A percentile compares a stretch with the other conserved stretches of the same genome.
These are phyloP conservation scores for Ophiorrhiza pumila DNA, from an alignment of 257 asterid species.

Conservation along the genomic window DNA sequence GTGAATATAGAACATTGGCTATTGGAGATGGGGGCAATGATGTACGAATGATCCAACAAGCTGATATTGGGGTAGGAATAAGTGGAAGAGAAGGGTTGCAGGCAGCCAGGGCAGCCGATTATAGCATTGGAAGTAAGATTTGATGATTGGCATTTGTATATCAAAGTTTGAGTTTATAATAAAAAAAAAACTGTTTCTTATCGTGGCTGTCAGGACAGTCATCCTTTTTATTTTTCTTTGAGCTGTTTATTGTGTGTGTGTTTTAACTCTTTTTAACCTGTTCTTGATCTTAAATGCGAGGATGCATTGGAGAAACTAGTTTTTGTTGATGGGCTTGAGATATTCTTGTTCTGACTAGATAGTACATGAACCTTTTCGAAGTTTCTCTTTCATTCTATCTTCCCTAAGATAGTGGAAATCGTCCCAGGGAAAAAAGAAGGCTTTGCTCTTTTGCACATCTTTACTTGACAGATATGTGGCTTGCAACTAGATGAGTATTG, in stretches of 20 bases:
- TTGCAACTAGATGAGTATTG: neutral
- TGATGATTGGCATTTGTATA: neutral
- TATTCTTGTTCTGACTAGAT: neutral
- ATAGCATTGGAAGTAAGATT: constrained; percentile 94
- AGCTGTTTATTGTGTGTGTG: neutral
- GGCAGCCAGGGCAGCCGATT: constrained; percentile 99
- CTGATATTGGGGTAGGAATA: constrained; percentile 98
- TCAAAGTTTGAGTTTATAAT: neutral
- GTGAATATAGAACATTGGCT: constrained; percentile 97
- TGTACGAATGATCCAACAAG: constrained; percentile 99
- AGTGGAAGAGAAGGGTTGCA: constrained; percentile 99
- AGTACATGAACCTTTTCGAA: neutral
- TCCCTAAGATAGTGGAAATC: neutral
- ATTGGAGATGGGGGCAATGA: constrained; percentile 99
- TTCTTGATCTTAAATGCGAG: neutral
- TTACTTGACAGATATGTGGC: neutral
- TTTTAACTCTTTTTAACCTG: neutral
- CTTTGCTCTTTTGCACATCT: neutral
- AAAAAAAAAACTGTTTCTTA: neutral
- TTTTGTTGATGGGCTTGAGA: neutral
- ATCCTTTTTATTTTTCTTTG: neutral
- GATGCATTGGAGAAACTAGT: neutral
- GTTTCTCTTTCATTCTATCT: neutral
- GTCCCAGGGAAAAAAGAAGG: neutral
- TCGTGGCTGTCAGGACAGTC: neutral